Evolutionary conservation across 1,139 yeast genomes (phyloP).

Genomic region (Pichia inconspicua): DNA sequence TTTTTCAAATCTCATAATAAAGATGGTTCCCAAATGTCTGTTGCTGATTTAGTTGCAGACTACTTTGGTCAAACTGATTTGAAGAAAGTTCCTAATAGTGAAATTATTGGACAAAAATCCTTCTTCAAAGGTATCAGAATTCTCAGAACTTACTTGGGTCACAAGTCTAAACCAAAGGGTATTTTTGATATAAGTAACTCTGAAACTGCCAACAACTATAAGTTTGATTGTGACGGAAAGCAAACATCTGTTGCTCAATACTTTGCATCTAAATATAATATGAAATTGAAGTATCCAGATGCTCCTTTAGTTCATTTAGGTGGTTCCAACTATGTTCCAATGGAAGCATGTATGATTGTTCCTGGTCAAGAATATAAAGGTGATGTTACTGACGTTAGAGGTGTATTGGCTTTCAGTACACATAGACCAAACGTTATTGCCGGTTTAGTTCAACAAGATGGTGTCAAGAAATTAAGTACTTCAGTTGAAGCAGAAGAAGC

Average conservation of each 20-base stretch:
- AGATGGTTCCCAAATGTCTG: slow-evolving; percentile 20
- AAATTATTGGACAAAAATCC: slow-evolving; percentile 11
- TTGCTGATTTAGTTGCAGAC: slow-evolving; percentile 20
- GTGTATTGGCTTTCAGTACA: slow-evolving; percentile 20
- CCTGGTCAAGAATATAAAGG: slow-evolving; percentile 24
- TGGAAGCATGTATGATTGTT: slow-evolving; percentile 20
- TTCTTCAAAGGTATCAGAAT: slow-evolving; percentile 21
- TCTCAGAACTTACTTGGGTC: slow-evolving; percentile 18
- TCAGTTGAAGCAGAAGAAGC: slow-evolving; percentile 12
- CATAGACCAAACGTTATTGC: slow-evolving; percentile 23
- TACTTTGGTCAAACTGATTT: slow-evolving; percentile 17
- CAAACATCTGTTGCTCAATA: slow-evolving; percentile 18
- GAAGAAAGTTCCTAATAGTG: slow-evolving; percentile 10
- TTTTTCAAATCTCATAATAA: slow-evolving; percentile 20
- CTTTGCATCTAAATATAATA: slow-evolving; percentile 13
- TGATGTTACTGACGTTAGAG: slow-evolving; percentile 19
- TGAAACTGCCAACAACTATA: slow-evolving; percentile 16
- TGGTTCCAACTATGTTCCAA: slow-evolving; percentile 21
- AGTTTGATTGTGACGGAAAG: slow-evolving; percentile 19
- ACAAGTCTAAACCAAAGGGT: slow-evolving; percentile 19
- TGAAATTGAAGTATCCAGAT: slow-evolving; percentile 18
- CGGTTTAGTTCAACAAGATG: slow-evolving; percentile 22
- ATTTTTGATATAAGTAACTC: slow-evolving; percentile 17
- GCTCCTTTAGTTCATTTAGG: slow-evolving; percentile 21
- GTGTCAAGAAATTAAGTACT: slow-evolving; percentile 14